phyloP scores from a whole-genome alignment of 805 yeast species.

The Allodekkera sacchari region DNA sequence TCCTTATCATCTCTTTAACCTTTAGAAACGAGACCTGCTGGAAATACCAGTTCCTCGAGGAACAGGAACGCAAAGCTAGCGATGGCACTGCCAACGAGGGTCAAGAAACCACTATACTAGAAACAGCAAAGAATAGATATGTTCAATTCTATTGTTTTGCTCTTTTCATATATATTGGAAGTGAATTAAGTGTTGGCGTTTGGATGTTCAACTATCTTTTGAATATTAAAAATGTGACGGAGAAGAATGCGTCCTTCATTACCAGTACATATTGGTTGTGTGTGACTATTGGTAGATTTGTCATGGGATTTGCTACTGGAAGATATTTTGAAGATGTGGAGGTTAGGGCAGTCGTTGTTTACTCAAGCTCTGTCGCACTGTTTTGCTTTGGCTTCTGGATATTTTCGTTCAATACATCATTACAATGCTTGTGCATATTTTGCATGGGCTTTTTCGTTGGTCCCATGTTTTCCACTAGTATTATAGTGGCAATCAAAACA shows the following conservation, averaged over 20 bases:
- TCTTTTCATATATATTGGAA: slow-evolving; percentile 43
- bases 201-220: slow-evolving; percentile 43
- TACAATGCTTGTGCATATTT: slow-evolving; percentile 30
- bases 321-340: slow-evolving; percentile 30
- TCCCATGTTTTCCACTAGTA: slow-evolving; percentile 59
- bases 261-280: slow-evolving; percentile 47
- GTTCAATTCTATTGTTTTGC: slow-evolving; percentile 34
- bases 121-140: slow-evolving; percentile 25
- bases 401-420: slow-evolving; percentile 9
- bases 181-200: slow-evolving; percentile 43
- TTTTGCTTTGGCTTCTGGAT: slow-evolving; percentile 28
- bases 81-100: slow-evolving; percentile 12
- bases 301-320: slow-evolving; percentile 41
- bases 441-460: slow-evolving; percentile 43
- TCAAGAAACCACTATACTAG: slow-evolving; percentile 11
- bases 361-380: slow-evolving; percentile 27
- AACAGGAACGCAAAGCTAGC: slow-evolving; percentile 1
- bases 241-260: slow-evolving; percentile 34
- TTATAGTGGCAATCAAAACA: slow-evolving; percentile 52
- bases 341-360: slow-evolving; percentile 33
- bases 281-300: slow-evolving; percentile 39
- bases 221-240: slow-evolving; percentile 30
- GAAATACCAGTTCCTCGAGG: slow-evolving; percentile 29
- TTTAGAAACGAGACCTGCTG: slow-evolving; percentile 37
- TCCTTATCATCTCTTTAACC: slow-evolving; percentile 18